Evolutionary conservation across 257 asterid genomes (phyloP), one percentile per base, ranked within the genome.

Genomic region (Leonotis leonurus): DNA sequence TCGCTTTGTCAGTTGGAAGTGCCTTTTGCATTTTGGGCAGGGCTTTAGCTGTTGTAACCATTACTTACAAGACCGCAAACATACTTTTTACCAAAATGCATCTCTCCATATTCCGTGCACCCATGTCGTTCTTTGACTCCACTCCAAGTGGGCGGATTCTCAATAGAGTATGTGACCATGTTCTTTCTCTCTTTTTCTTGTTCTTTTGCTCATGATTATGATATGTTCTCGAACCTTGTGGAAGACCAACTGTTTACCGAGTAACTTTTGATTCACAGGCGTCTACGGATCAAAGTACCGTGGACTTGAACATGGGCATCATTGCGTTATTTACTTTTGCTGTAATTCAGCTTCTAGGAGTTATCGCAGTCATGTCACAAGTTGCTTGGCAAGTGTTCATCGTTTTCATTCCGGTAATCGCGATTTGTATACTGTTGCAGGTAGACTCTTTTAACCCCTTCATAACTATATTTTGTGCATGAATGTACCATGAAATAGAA

Each of bases 41-140:
- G 67, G 70, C 96, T 7, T 56, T 76, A 44, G 48, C 82, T 41
- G 77, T 86, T 50, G 91, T 46, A 6, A 75, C 86, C 3, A 81
- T 83, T 6, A 89, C 84, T 29, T 86, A 69, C 75, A 61, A 81
- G 83, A 86, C 99, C 3, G 96, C 97, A 3, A 79, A 82, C 3
- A 39, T 75, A 44, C 93, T 92, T 55, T 92, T 89, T 55, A 71
- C 80, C 69, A 89, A 75, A 63, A 84, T 92, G 99, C 95, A 82
- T 44, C 70, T 10, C 7, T 63, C 83, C 81, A 58, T 92, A 49
- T 89, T 92, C 40, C 93, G 99, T 22, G 95, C 99, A 18, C 95
- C 99, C 46, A 89, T 89, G 97, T 86, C 99, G 56, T 92, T 89
- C 81, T 92, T 92, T 14, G 99, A 92, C 72, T 77, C 97, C 65